Conservation (phyloP, 805 yeast species). For the Teunomyces atbi region DNA sequence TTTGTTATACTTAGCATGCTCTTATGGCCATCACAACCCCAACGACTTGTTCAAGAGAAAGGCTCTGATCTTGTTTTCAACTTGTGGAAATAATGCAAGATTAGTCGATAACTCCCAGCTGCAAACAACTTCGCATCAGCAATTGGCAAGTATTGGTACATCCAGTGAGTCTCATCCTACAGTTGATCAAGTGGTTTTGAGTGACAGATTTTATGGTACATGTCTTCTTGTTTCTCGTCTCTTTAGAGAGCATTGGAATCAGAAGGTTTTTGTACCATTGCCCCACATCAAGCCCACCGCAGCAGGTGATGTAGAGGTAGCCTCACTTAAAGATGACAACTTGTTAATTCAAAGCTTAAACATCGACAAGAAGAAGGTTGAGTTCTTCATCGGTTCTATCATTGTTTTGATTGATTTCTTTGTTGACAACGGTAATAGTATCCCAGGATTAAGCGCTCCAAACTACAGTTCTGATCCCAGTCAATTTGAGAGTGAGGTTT, state of each 20-base stretch:
- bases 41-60: conserved; percentile 44
- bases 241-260: conserved; percentile 76
- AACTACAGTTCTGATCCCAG: conserved; percentile 49
- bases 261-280: conserved; percentile 57
- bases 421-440: conserved; percentile 58
- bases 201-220: conserved; percentile 89
- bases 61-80: conserved; percentile 51
- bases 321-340: conserved; percentile 43
- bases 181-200: conserved; percentile 76
- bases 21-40: conserved; percentile 54
- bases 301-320: conserved; percentile 35
- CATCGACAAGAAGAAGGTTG: conserved; percentile 52
- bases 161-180: conserved; percentile 33
- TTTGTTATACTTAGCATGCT: conserved; percentile 79
- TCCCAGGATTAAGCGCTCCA: conserved; percentile 62
- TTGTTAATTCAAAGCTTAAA: conserved; percentile 45
- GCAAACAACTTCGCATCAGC: conserved; percentile 11
- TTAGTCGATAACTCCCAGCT: conserved; percentile 22
- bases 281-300: conserved; percentile 39
- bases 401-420: conserved; percentile 69
- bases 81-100: conserved; percentile 54
- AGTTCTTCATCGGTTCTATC: conserved; percentile 68
- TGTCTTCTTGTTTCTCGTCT: conserved; percentile 75
- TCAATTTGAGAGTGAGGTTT: conserved; percentile 58
- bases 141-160: conserved; percentile 12